Percentiles rank a stretch among this genome's conserved stretches.
Conservation (phyloP, 2,329 filamentous ascomycete genomes). For the Aureobasidium pullulans region DNA sequence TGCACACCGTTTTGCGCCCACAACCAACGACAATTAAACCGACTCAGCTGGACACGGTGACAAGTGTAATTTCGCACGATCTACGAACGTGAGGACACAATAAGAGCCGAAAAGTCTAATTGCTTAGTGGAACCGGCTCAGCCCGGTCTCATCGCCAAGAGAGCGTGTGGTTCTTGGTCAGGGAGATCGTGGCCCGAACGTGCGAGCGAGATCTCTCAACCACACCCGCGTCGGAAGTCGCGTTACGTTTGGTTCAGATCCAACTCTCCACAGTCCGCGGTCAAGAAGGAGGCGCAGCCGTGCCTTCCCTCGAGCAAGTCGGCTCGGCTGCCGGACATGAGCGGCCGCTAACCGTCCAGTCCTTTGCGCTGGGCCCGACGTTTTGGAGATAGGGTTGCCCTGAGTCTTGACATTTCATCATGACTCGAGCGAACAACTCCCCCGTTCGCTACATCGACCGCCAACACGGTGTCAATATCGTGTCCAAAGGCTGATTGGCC, state of each 20-base stretch:
- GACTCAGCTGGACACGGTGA: neutral
- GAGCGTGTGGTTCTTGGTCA: neutral
- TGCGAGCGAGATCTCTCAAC: neutral
- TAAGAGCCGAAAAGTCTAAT: slow-evolving; percentile 7
- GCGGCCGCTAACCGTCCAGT: slow-evolving; percentile 4
- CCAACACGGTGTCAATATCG: neutral
- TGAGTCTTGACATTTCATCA: slow-evolving; percentile 5
- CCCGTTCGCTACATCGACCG: neutral
- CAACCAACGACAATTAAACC: slow-evolving; percentile 5
- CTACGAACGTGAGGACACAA: slow-evolving; percentile 5
- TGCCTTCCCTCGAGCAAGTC: neutral
- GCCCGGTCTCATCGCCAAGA: slow-evolving; percentile 10
- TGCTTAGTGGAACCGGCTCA: neutral
- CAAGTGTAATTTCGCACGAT: slow-evolving; percentile 7
- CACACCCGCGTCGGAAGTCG: neutral
- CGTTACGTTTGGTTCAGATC: neutral
- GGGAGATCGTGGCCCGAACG: slow-evolving; percentile 7
- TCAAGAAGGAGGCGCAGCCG: neutral
- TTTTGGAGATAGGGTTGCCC: neutral
- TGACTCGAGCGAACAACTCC: neutral
- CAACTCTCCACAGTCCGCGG: slow-evolving; percentile 1
- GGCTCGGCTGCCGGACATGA: neutral
- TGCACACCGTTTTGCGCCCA: neutral
- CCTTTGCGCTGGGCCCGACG: neutral
- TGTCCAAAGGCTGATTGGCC: neutral